Evolutionary conservation across 257 asterid genomes (phyloP).

Genomic region (Hygrophila difformis): DNA sequence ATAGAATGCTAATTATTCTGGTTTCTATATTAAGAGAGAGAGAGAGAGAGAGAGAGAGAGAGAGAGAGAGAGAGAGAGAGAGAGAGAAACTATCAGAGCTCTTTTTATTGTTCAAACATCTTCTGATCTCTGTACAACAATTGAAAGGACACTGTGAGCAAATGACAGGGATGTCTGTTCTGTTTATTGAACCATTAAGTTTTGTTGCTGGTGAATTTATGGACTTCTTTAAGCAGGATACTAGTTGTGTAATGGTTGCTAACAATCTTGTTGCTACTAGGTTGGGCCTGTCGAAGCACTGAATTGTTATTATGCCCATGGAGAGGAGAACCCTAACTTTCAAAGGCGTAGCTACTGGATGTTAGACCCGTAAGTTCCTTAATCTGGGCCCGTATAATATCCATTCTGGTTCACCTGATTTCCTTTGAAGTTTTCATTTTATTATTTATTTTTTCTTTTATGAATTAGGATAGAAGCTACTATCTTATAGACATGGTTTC

Average conservation of each 20-base stretch:
- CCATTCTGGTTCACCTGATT: constrained; percentile 6
- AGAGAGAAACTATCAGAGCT: no score
- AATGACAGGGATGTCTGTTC: no score
- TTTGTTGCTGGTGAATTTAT: neutral
- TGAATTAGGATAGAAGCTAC: neutral
- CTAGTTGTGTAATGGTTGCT: constrained; percentile 19
- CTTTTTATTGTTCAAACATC: no score
- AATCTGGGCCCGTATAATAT: constrained; percentile 7
- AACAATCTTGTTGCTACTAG: constrained; percentile 34
- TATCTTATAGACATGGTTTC: neutral
- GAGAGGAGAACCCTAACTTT: constrained; percentile 67
- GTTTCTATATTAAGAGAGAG: no score
- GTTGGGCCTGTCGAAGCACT: constrained; percentile 89
- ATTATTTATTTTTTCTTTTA: no score
- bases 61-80: no score
- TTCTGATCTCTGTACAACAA: no score
- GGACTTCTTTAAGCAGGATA: constrained; percentile 10
- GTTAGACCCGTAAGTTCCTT: constrained; percentile 73
- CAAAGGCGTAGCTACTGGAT: constrained; percentile 98
- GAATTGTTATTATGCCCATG: constrained; percentile 94
- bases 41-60: no score
- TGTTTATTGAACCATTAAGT: neutral
- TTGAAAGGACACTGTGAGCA: no score
- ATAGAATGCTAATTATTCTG: no score
- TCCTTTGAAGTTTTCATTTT: neutral